Evolutionary conservation across 371 early-diverging fungal genomes (phyloP), one percentile per base, ranked within the genome.

Genomic region (Mortierella polycephala): DNA sequence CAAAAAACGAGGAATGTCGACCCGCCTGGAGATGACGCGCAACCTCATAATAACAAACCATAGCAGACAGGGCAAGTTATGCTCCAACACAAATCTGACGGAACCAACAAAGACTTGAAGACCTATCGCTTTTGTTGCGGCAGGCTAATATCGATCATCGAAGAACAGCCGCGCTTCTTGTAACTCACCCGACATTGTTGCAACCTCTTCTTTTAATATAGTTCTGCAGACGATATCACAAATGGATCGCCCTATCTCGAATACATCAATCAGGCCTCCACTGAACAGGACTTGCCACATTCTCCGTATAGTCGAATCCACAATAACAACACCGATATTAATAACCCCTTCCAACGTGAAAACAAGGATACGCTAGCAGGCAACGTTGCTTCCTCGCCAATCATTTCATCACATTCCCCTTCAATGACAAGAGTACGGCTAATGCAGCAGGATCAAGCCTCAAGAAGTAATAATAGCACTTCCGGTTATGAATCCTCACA

Each of bases 261-360:
- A 39, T 83, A 96, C 56, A 83, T 96, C 51, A 88, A 93, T 71
- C 93, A 96, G 52, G 97, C 97, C 64, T 96, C 90, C 64, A 91
- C 95, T 74, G 86, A 86, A 30, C 86, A 85, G 49, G 93, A 93
- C 90, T 75, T 94, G 1, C 85, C 86, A 7, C 87, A 86, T 10
- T 47, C 60, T 10, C 60, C 64, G 44, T 1, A 57, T 12, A 62
- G 54, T 30, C 68, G 64, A 9, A 23, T 42, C 2, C 39, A 55
- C 8, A 21, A 47, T 21, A 30, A 55, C 39, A 30, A 55, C 39
- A 23, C 39, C 40, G 63, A 47, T 21, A 13, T 73, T 30, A 56
- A 64, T 23, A 42, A 42, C 13, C 41, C 55, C 2, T 56, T 60
- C 50, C 50, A 74, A 20, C 67, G 67, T 20, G 64, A 64, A 20